These are phyloP conservation scores for Candida sanyaensis DNA, from an alignment of 1,139 yeast species.

Conservation along the genomic window DNA sequence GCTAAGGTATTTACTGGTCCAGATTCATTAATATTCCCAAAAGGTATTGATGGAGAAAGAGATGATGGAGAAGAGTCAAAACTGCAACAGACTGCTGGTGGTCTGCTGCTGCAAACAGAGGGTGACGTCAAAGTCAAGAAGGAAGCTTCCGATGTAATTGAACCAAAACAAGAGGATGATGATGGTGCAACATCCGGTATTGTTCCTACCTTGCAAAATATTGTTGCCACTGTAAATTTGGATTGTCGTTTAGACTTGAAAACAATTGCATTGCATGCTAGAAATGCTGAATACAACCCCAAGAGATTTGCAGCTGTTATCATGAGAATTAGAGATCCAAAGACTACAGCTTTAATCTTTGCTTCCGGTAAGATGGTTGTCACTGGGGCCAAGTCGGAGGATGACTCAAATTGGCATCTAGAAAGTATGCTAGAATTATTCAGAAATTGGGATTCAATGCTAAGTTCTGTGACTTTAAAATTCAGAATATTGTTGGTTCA, in stretches of 20 bases:
- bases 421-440: constrained; percentile 96
- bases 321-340: constrained; percentile 99
- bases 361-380: constrained; percentile 99
- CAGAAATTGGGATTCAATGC: constrained; percentile 98
- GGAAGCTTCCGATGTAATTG: constrained; percentile 32
- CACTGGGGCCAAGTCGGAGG: constrained; percentile 98
- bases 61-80: constrained; percentile 5
- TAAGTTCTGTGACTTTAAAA: constrained; percentile 93
- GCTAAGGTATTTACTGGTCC: constrained; percentile 76
- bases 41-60: constrained; percentile 35
- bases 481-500: constrained; percentile 98
- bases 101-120: constrained; percentile 3
- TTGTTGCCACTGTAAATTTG: constrained; percentile 95
- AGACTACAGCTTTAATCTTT: constrained; percentile 95
- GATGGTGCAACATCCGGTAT: constrained; percentile 86
- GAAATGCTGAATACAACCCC: constrained; percentile 98
- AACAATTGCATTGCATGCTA: constrained; percentile 96
- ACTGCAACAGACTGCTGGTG: constrained; percentile 3
- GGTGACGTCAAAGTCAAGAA: constrained; percentile 21
- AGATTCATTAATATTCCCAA: constrained; percentile 64
- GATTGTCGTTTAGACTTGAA: constrained; percentile 95
- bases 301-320: constrained; percentile 98
- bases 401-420: constrained; percentile 92
- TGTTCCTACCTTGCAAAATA: constrained; percentile 94
- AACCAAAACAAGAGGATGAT: constrained; percentile 52